Evolutionary conservation across 2,329 filamentous ascomycete species (phyloP), one percentile per base, ranked within the genome.

Genomic region (Aureobasidium lini): DNA sequence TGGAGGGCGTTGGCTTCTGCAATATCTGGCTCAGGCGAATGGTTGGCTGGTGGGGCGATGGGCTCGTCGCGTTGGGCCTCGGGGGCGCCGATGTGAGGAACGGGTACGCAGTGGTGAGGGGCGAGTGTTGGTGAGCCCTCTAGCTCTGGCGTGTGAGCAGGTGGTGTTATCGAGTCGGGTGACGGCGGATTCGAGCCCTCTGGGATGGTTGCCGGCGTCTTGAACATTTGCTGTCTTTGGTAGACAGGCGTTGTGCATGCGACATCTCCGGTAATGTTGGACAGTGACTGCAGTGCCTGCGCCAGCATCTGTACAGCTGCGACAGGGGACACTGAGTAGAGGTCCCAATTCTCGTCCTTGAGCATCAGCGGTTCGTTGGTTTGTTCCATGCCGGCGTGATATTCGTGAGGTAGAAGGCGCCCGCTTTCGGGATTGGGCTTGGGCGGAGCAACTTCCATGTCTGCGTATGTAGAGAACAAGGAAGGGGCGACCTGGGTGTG

Each of bases 301-400:
- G 86, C 86, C n/a, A 97, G 81, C 63, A 95, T 77, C 68, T 87
- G 88, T 68, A 97, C 81, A 5, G 92, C 92, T 2, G 85, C 85
- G 54, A 86, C 79, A 3, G 90, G 84, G 1, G 84, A 77, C 61
- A 96, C 80, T 54, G 82, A 82, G 74, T 88, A 89, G 62, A 95
- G 81, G 70, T 91, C 86, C 72, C 88, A 80, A 42, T 75, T 70
- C 50, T 74, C 73, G 60, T 64, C 66, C 31, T 66, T 60, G 37
- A 72, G 65, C 37, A 62, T 57, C 40, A 70, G 61, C 2, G 69
- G 65, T 36, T 65, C 60, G 60, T 73, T 68, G 31, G 66, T 67
- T 54, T 62, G 54, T 16, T 44, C 54, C 31, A 40, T 50, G 18
- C 50, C 47, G n/a, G 29, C 23, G 36, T 47, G 39, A n/a, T 46